Conservation (phyloP, 2,329 filamentous ascomycete species). For the Xylariaceae sp. region DNA sequence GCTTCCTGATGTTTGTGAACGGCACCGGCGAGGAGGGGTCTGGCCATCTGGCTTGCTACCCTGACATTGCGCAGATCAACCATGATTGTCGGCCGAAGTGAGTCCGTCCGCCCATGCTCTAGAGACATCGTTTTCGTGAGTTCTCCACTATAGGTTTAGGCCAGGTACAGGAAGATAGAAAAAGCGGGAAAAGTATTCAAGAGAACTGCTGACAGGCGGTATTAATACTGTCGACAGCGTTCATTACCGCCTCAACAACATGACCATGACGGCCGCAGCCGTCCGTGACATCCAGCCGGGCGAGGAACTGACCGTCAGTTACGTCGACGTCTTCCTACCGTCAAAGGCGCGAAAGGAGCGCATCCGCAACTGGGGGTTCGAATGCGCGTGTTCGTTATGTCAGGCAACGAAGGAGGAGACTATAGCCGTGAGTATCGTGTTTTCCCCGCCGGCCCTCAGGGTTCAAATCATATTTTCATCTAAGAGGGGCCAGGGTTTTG, state of each 20-base stretch:
- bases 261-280: constrained; percentile 35
- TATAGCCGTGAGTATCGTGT: constrained; percentile 6
- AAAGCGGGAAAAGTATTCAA: background rate
- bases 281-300: constrained; percentile 33
- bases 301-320: constrained; percentile 36
- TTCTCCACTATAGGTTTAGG: background rate
- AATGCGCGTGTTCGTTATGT: constrained; percentile 34
- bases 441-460: too few species aligned
- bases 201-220: background rate
- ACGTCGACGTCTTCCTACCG: constrained; percentile 30
- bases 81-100: constrained; percentile 40
- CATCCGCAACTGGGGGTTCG: constrained; percentile 34
- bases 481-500: background rate
- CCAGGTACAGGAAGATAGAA: background rate
- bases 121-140: background rate
- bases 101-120: constrained; percentile 9
- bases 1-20: constrained; percentile 33
- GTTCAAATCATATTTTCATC: background rate
- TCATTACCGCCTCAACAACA: constrained; percentile 33
- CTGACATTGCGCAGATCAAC: constrained; percentile 34
- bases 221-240: constrained; percentile 21
- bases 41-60: constrained; percentile 33
- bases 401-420: constrained; percentile 13
- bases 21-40: constrained; percentile 22
- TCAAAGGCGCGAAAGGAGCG: constrained; percentile 29